Percentiles rank a stretch among this genome's conserved stretches.
Evolutionary conservation across 495 filamentous ascomycete species (phyloP).

Genomic region (Penicillium robsamsonii): DNA sequence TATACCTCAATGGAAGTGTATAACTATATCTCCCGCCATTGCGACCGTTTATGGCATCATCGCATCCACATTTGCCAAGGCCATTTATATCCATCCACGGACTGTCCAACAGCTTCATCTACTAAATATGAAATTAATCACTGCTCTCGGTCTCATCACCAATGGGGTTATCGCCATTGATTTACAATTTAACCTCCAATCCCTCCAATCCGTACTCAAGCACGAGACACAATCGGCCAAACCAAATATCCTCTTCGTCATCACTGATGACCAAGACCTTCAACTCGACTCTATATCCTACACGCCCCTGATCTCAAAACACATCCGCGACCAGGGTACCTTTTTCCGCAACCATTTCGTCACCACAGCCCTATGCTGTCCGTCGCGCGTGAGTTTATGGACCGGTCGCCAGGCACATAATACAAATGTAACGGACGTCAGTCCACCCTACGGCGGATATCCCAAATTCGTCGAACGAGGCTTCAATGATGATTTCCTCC

Average conservation of each 20-base stretch:
- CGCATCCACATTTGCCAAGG: no score
- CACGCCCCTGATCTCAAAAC: conserved; percentile 52
- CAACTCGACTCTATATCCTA: conserved; percentile 59
- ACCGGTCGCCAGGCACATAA: conserved; percentile 70
- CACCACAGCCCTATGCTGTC: conserved; percentile 64
- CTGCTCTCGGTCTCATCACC: conserved; percentile 11
- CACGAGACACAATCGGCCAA: conserved; percentile 10
- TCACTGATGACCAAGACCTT: conserved; percentile 66
- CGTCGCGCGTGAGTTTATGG: conserved; percentile 60
- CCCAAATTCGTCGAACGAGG: conserved; percentile 67
- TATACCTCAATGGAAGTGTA: no score
- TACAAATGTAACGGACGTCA: conserved; percentile 71
- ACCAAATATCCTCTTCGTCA: conserved; percentile 62
- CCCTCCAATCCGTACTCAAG: conserved; percentile 13
- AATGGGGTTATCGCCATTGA: conserved; percentile 7
- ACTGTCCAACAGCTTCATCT: no score
- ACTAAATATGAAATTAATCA: conserved; percentile 24
- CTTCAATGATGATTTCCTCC: conserved; percentile 64
- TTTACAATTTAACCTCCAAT: conserved; percentile 14
- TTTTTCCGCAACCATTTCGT: conserved; percentile 58
- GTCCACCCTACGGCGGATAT: conserved; percentile 66
- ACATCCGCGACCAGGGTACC: conserved; percentile 53
- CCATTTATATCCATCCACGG: no score
- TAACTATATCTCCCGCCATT: no score
- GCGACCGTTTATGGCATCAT: no score